Evolutionary conservation across 2,329 filamentous ascomycete genomes (phyloP).

Genomic region (Verticillium isaacii): DNA sequence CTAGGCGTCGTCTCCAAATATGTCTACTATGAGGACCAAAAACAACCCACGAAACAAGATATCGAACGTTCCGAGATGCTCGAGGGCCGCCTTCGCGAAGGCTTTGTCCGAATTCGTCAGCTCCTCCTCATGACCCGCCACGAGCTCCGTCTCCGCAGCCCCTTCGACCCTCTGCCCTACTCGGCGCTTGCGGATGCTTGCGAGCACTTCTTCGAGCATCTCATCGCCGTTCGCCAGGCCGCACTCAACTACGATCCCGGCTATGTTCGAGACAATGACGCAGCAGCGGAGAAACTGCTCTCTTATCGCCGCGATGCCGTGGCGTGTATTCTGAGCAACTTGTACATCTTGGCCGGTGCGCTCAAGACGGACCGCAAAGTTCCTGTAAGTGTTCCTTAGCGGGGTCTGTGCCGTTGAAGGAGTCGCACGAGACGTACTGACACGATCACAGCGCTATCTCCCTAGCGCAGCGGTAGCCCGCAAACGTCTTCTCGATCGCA

Average conservation of each 20-base stretch:
- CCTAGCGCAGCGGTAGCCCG: constrained; percentile 50
- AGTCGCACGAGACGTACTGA: background rate
- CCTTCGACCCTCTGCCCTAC: constrained; percentile 53
- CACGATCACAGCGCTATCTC: constrained; percentile 38
- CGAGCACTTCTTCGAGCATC: constrained; percentile 55
- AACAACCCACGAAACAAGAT: constrained; percentile 45
- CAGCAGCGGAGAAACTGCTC: constrained; percentile 44
- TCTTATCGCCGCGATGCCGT: constrained; percentile 51
- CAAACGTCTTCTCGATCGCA: constrained; percentile 45
- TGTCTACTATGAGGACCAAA: constrained; percentile 52
- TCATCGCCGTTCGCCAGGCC: constrained; percentile 53
- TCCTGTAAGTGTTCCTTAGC: constrained; percentile 30
- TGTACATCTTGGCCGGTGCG: constrained; percentile 54
- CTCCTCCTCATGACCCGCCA: constrained; percentile 51
- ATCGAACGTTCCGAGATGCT: constrained; percentile 51
- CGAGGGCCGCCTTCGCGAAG: constrained; percentile 55
- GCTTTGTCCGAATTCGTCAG: constrained; percentile 53
- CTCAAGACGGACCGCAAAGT: constrained; percentile 44
- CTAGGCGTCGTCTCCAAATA: constrained; percentile 48
- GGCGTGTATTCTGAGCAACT: constrained; percentile 50
- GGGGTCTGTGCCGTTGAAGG: background rate
- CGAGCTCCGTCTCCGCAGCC: constrained; percentile 52
- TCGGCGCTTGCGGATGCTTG: constrained; percentile 49
- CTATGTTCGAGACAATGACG: constrained; percentile 43
- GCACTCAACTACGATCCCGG: constrained; percentile 53